phyloP scores from a whole-genome alignment of 345 rosid species.

The Lumnitzera racemosa region DNA sequence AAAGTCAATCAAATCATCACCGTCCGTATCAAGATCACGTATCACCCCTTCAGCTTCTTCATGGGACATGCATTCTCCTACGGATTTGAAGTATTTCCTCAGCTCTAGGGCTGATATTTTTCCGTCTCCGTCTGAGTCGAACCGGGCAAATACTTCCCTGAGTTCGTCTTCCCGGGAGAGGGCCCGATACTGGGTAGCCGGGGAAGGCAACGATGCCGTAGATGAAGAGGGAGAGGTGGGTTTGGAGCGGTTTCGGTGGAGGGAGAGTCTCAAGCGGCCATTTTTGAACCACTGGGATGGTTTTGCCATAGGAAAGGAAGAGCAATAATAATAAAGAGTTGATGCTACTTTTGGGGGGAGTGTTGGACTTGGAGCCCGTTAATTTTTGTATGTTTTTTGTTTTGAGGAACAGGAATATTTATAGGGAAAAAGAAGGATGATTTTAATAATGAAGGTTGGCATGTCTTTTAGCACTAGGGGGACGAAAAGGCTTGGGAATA shows the following conservation, averaged over 20 bases:
- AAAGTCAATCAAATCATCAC: slow-evolving; percentile 58
- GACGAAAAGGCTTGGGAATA: neutral
- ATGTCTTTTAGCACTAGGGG: neutral
- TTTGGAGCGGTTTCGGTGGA: slow-evolving; percentile 7
- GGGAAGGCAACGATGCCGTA: slow-evolving; percentile 3
- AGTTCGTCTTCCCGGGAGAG: slow-evolving; percentile 32
- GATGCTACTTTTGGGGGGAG: too few relatives aligned
- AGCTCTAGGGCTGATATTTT: slow-evolving; percentile 71
- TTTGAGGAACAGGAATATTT: too few relatives aligned
- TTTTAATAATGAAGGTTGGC: neutral
- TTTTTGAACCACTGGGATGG: slow-evolving; percentile 9
- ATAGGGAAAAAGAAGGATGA: neutral
- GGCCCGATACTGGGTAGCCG: neutral
- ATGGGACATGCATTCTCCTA: slow-evolving; percentile 63
- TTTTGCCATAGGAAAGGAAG: too few relatives aligned
- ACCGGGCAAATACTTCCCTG: slow-evolving; percentile 46
- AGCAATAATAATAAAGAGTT: too few relatives aligned
- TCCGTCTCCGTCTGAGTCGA: slow-evolving; percentile 69
- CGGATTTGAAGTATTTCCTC: slow-evolving; percentile 51
- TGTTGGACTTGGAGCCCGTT: too few relatives aligned
- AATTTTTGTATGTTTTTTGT: too few relatives aligned
- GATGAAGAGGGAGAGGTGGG: slow-evolving; percentile 3
- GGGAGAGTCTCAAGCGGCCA: slow-evolving; percentile 7
- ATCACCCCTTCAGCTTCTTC: slow-evolving; percentile 54
- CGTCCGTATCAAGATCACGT: slow-evolving; percentile 51